These are phyloP conservation scores for Thinopyrum obtusiflorum DNA, from an alignment of 202 grass and related monocot genomes.

Conservation along the genomic window DNA sequence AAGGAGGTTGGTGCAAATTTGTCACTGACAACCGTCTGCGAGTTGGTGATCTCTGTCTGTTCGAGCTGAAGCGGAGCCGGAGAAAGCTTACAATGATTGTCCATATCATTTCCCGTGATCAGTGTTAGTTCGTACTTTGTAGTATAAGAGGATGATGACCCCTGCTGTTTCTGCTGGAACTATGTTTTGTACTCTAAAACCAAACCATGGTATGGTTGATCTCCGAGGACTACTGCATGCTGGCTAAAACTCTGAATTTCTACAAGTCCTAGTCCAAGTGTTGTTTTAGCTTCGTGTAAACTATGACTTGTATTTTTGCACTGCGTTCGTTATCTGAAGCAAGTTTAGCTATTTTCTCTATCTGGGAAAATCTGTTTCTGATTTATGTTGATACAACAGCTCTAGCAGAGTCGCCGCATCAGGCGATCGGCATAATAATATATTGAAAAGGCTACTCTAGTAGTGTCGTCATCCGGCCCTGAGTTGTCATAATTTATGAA, in stretches of 20 bases:
- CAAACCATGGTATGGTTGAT: neutral
- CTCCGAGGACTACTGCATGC: neutral
- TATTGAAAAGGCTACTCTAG: no score
- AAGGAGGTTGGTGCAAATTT: conserved; percentile 38
- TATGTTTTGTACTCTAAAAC: neutral
- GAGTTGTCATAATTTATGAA: no score
- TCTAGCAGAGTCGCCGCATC: no score
- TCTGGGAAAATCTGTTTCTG: no score
- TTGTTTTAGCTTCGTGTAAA: no score
- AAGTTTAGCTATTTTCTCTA: neutral
- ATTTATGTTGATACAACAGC: no score
- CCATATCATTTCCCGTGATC: conserved; percentile 31
- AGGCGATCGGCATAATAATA: no score
- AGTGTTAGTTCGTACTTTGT: neutral
- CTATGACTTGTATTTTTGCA: no score
- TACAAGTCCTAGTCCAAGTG: neutral
- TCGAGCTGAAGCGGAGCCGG: conserved; percentile 43
- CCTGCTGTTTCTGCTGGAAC: neutral
- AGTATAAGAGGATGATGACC: neutral
- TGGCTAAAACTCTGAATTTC: neutral
- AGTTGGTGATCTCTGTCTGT: conserved; percentile 49
- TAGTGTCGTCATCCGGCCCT: no score
- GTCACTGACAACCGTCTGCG: conserved; percentile 43
- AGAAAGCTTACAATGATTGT: conserved; percentile 34
- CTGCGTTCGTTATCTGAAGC: neutral